Conservation (phyloP, 805 yeast species). For the Naumovozyma castellii region DNA sequence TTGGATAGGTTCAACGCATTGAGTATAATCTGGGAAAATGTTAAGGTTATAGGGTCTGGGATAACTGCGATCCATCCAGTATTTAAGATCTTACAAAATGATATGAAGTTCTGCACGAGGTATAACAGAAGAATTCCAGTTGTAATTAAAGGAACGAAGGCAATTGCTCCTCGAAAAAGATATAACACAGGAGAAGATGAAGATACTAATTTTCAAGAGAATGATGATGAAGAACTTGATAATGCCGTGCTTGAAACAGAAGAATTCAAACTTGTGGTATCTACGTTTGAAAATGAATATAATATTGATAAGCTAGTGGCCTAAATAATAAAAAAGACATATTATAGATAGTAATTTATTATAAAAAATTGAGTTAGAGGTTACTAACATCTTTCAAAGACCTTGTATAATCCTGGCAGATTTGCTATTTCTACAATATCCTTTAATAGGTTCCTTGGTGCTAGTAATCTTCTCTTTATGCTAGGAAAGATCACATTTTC, state of each 20-base stretch:
- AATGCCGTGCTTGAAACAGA: slow-evolving; percentile 6
- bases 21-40: slow-evolving; percentile 16
- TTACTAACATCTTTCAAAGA: slow-evolving; percentile 81
- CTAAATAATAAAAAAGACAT: background rate
- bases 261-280: slow-evolving; percentile 11
- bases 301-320: slow-evolving; percentile 9
- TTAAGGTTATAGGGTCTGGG: slow-evolving; percentile 15
- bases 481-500: slow-evolving; percentile 60
- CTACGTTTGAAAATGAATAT: slow-evolving; percentile 15
- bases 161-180: slow-evolving; percentile 1
- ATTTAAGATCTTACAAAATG: slow-evolving; percentile 19
- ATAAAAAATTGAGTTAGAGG: background rate
- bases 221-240: slow-evolving; percentile 2
- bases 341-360: too few relatives aligned
- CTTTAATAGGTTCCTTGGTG: slow-evolving; percentile 41
- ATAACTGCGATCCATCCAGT: slow-evolving; percentile 20
- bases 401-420: slow-evolving; percentile 80
- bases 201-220: background rate
- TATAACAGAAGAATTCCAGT: slow-evolving; percentile 6
- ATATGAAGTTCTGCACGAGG: slow-evolving; percentile 11
- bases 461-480: slow-evolving; percentile 53
- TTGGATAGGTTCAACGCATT: slow-evolving; percentile 15
- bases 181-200: background rate
- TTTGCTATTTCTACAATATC: slow-evolving; percentile 80
- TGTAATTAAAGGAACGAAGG: slow-evolving; percentile 5